Evolutionary conservation across 2,329 filamentous ascomycete species (phyloP), one percentile per base, ranked within the genome.

Genomic region (Pleurostoma richardsiae): DNA sequence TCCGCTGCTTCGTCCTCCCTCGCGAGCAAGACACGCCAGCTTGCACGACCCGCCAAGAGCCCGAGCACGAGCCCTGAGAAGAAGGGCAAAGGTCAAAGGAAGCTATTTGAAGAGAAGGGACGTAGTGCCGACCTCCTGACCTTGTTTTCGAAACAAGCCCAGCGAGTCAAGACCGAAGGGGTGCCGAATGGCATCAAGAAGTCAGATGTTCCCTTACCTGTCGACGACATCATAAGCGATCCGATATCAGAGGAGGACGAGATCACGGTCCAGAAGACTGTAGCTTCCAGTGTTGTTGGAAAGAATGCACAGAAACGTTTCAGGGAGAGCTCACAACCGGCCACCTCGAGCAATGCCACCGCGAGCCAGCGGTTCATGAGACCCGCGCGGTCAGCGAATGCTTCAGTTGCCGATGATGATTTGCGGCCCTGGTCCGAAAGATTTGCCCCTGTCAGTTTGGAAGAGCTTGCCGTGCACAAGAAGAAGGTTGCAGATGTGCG

Each of bases 391-490:
- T 58, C 59, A 3, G 52, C 58, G 26, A 58, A 54, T 10, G 57
- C 56, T 11, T 44, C 58, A 6, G 55, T 56, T 6, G 52, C 54
- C 4, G 39, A 57, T 5, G 73, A 80, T 33, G 85, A 90, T 54
- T 67, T 74, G 42, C 79, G 86, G 44, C 90, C 92, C 3, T 97
- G 92, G 92, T 87, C 87, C 11, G 91, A 96, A 56, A 82, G 84
- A 55, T 97, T 90, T 64, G 84, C 80, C 3, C 92, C 92, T 0
- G 59, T 64, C 3, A 86, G 79, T 55, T 64, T 96, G 10, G 83
- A 90, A 11, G 92, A 97, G 67, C 72, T 99, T 41, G 92, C 87
- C 0, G 92, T 99, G 19, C 91, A 99, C 65, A 96, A 95, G 71
- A 94, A 82, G 57, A 99, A 99, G 65, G 88, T 97, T 5, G 70